phyloP scores from a whole-genome alignment of 148 eudicot species.

The Pouteria glomerata region DNA sequence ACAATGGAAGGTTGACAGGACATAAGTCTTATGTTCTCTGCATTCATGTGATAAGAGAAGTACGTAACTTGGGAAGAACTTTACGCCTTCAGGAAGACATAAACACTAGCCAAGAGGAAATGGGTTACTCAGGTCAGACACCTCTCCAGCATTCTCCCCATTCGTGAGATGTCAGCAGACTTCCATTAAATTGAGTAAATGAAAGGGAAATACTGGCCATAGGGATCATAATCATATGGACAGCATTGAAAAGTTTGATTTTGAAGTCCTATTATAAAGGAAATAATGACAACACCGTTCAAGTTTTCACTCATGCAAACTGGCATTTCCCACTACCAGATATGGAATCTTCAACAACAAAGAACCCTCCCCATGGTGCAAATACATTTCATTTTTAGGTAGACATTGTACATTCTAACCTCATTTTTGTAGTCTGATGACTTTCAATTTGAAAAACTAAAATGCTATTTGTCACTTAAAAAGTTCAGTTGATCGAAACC shows the following conservation, averaged over 20 bases:
- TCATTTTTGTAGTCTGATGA: neutral
- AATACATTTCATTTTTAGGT: neutral
- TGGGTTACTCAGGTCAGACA: neutral
- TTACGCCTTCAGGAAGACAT: neutral
- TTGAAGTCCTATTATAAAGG: neutral
- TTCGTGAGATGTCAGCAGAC: too few species aligned
- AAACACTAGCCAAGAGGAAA: neutral
- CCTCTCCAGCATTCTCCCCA: neutral
- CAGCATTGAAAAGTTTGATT: too few species aligned
- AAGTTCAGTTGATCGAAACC: neutral
- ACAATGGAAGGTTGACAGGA: neutral
- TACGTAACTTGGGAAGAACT: neutral
- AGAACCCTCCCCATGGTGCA: neutral
- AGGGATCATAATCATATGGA: neutral
- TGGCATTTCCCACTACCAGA: neutral
- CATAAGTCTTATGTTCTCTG: neutral
- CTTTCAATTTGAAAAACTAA: too few species aligned
- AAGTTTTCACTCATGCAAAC: neutral
- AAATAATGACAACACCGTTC: neutral
- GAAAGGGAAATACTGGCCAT: neutral
- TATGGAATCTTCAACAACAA: neutral
- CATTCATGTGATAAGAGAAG: neutral
- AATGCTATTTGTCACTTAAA: too few species aligned
- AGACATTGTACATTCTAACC: neutral
- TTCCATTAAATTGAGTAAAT: too few species aligned